Base-by-base conservation (phyloP, 2,329 filamentous ascomycete genomes). In the Gnomoniopsis smithogilvyi region DNA sequence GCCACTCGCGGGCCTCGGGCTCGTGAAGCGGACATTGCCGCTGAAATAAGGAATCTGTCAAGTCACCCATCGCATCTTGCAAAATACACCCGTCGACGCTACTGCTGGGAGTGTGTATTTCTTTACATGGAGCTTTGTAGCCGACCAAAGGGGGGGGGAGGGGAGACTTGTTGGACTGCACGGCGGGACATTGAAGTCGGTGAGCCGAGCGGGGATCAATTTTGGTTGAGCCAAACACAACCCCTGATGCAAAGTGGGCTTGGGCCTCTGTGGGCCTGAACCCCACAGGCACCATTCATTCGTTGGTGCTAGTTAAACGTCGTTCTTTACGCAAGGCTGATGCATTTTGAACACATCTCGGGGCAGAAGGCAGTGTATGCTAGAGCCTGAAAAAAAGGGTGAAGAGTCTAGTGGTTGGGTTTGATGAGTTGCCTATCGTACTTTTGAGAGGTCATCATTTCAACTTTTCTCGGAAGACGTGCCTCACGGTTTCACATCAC, bases 1-100 rank as follows among this genome's bases (percentile, higher is more conserved):
- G 22, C 59, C 56, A 54, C 56, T 54, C 56, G 48, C 45, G 41
- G 48, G 59, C 56, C 48, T 59, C 45, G 46, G 43, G 24, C 47
- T 59, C 59, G 54, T 49, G 48, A 21, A 52, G 26, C 38, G 52
- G 49, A 33, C 56, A 59, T 59, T 49, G 55, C 24, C 55, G 59
- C 52, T 58, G 51, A 30, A 59, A 54, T 21, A 58, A 43, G 47
- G 56, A 54, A 34, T 58, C 56, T 26, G 49, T 54, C 51, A 58
- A 55, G 55, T 59, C 47, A 47, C 55, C 56, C 59, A 61, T 61
- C 50, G 51, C 58, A 48, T 50, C 52, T 61, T n/a, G 34, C 45
- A 41, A 41, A 47, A 43, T 58, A n/a, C 2, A 19, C 41, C 55
- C 48, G 45, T 56, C 47, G 50, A 52, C 17, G 51, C 43, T 52